Evolutionary conservation across 2,329 filamentous ascomycete species (phyloP), one percentile per base, ranked within the genome.

Genomic region (Hypoxylon sp.): DNA sequence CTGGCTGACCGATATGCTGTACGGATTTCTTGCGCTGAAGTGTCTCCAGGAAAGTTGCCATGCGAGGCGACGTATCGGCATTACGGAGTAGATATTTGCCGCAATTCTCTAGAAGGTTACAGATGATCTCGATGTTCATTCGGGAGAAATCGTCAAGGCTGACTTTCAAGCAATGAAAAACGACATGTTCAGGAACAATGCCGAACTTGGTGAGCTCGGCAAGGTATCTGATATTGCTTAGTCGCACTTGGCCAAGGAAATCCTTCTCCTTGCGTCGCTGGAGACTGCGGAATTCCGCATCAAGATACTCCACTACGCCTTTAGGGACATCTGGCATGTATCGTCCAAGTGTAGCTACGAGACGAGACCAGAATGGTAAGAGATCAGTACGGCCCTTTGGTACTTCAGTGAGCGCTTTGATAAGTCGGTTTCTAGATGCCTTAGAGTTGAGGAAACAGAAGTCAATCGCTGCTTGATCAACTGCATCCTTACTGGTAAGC

Each of bases 391-490:
- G 92, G 19, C 95, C 95, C 79, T 97, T 98, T 3, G 96, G 96
- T 13, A 98, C 91, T 72, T 99, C 96, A 51, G 97, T 95, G 50
- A 99, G 84, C 31, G 94, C 93, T 80, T 98, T 98, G 78, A 98
- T 87, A 2, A 99, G 87, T 53, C 96, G 89, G 79, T 99, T 99
- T 33, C 97, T 90, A 0, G 97, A 99, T 9, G 96, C 96, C 78
- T 99, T 99, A 0, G 96, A 99, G 79, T 99, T 99, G 66, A 99
- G 85, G 76, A 98, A 99, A 81, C 96, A 98, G 78, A 99, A 99
- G 76, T 98, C 95, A 69, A 98, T 92, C 6, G 97, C 96, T 51
- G 93, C 90, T 78, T 98, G 91, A 77, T 99, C 96, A 60, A 98
- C 93, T 55, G 90, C 85, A 55, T 99, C 97, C 77, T 98, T 98